phyloP scores from a whole-genome alignment of 2,329 filamentous ascomycete genomes.

The Orbilia quercus region DNA sequence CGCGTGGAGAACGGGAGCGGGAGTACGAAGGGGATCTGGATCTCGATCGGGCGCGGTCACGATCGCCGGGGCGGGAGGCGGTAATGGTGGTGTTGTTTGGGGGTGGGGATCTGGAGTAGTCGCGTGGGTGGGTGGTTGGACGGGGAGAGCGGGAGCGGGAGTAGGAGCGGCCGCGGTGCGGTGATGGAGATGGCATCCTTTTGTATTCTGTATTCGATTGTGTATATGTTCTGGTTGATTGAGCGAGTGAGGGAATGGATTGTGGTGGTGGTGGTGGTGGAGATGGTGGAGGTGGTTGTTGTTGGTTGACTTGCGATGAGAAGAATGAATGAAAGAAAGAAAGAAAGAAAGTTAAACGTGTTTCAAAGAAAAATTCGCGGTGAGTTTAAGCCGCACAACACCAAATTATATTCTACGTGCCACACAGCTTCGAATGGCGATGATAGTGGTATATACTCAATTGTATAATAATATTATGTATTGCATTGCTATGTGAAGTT shows the following conservation, averaged over 20 bases:
- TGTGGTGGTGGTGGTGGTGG: background rate
- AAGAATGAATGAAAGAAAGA: background rate
- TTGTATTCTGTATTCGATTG: background rate
- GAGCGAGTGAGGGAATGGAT: too few relatives aligned
- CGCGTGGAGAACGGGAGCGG: conserved; percentile 27
- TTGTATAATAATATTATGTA: too few relatives aligned
- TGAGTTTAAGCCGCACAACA: conserved; percentile 9
- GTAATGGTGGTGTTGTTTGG: conserved; percentile 10
- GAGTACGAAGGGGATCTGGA: conserved; percentile 25
- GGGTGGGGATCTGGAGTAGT: conserved; percentile 41
- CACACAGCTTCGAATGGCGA: background rate
- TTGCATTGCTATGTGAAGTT: too few relatives aligned
- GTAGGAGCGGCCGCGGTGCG: conserved; percentile 46
- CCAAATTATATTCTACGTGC: too few relatives aligned
- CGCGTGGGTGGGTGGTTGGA: conserved; percentile 34
- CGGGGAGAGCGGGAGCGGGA: conserved; percentile 46
- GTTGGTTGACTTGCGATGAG: conserved; percentile 11
- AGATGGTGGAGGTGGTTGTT: background rate
- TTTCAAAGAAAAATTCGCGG: conserved; percentile 7
- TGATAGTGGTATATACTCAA: background rate
- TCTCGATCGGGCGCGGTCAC: conserved; percentile 22
- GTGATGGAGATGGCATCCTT: conserved; percentile 41
- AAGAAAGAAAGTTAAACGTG: conserved; percentile 23
- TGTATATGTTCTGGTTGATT: background rate
- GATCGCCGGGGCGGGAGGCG: background rate